Base-by-base conservation (phyloP, 371 early-diverging fungal genomes). In the Rhizomucor miehei region DNA sequence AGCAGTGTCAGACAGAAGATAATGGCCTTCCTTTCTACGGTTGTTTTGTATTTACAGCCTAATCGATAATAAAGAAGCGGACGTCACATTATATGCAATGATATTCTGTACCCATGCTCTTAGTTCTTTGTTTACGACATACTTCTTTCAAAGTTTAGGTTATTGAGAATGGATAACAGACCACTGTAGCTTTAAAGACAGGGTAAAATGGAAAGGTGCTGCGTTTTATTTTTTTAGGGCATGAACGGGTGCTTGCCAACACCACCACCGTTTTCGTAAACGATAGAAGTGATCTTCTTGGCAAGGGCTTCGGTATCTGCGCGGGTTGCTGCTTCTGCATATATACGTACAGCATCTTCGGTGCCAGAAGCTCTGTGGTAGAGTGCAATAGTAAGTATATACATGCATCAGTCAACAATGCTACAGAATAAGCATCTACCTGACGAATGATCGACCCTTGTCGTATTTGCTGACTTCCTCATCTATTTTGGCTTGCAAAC, bases 311-410 rank as follows among this genome's bases (percentile, higher is more conserved):
- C 92, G 39, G 87, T 87, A 64, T 90, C 92, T 6, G 87, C 69
- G 44, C 86, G 85, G 3, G 95, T 94, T 23, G 90, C 91, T 11
- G 98, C 99, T 76, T 99, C 99, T 36, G 98, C 97, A 75, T 97
- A 99, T 16, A 99, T 93, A 50, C 99, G 87, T 25, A 99, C 98
- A 23, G 98, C 90, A 75, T 99, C 99, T 75, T 99, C 99, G 17
- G 99, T 99, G 23, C 99, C 99, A n/a, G 97, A 97, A 34, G 99
- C 99, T 59, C 96, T 84, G 53, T 17, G 6, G 25, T 19, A 50
- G 12, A 16, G 14, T 16, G 21, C 6, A 39, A 6, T 2, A 52
- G 14, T n/a, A n/a, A n/a, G n/a, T n/a, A n/a, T n/a, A n/a, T n/a
- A 16, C 11, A 12, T 6, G 12, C 13, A 23, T 48, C 9, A 20